Evolutionary conservation across 2,329 filamentous ascomycete genomes (phyloP), one percentile per base, ranked within the genome.

Genomic region (Plectosphaerella plurivora): DNA sequence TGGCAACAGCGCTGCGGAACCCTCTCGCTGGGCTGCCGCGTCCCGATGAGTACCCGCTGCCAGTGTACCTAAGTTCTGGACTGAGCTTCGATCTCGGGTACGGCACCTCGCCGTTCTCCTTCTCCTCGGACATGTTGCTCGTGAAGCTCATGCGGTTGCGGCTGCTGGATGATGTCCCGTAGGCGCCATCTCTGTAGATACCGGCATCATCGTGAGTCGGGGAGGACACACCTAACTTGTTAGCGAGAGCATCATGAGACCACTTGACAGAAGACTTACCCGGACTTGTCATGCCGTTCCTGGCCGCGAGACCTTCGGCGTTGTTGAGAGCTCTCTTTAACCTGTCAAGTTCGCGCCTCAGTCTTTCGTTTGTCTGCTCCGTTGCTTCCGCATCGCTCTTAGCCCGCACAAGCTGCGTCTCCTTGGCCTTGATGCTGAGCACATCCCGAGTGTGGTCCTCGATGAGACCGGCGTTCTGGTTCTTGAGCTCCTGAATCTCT

Each of bases 381-480:
- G 92, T 89, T 1, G 89, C 85, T 67, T 97, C 93, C 33, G 88
- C 89, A 63, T 99, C 94, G 59, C 89, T 91, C 51, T 92, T 82
- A 11, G 94, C 92, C 45, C 94, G 87, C 10, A 97, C 93, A 5
- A 99, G 81, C 63, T 99, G 94, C 3, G 94, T 97, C 69, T 99
- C 94, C 71, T 99, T 99, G 14, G 94, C 94, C 69, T 97, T 97
- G 73, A 99, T 95, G 61, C 91, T 94, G 42, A 99, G 78, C 0
- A 97, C 91, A 63, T 99, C 93, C 47, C 93, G 82, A 0, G 94
- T 99, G 68, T 97, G 93, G 63, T 97, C 93, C 70, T 99, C 94
- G 55, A 99, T 99, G 35, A 99, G 78, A 57, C 94, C 88, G 22
- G 94, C 94, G 63, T 99, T 99, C 67, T 97, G 91, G 63, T 96